A percentile compares a stretch with the other conserved stretches of the same genome.
phyloP scores from a whole-genome alignment of 805 yeast species.

The Pichia deserticola region DNA sequence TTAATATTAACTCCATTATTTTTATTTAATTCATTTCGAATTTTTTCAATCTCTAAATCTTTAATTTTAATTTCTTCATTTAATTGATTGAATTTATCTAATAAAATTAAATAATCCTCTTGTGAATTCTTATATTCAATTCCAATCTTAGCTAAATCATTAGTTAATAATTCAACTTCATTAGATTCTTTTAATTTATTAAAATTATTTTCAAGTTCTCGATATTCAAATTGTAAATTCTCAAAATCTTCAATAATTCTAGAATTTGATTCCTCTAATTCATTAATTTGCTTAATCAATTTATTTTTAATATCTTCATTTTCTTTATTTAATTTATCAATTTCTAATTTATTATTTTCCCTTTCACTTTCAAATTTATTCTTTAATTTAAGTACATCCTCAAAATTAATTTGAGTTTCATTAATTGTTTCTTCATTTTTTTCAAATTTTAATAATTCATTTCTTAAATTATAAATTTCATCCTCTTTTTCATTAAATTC shows the following conservation, averaged over 20 bases:
- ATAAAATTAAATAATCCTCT: constrained; percentile 19
- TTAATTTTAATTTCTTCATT: constrained; percentile 11
- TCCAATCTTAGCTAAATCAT: constrained; percentile 34
- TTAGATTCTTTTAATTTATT: constrained; percentile 8
- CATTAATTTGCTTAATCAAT: constrained; percentile 28
- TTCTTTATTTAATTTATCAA: constrained; percentile 15
- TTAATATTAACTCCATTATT: not conserved
- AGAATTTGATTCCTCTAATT: constrained; percentile 30
- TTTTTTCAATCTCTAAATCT: constrained; percentile 4
- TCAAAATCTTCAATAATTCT: constrained; percentile 32
- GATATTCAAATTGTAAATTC: constrained; percentile 19
- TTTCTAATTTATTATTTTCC: constrained; percentile 6
- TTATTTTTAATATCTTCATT: constrained; percentile 26
- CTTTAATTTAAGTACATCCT: constrained; percentile 4
- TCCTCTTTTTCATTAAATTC: not conserved
- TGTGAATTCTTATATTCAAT: constrained; percentile 27
- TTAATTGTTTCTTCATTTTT: not conserved
- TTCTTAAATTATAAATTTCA: constrained; percentile 1
- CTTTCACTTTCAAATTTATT: constrained; percentile 7
- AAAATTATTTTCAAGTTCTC: constrained; percentile 6
- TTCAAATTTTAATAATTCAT: not conserved
- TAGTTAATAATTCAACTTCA: constrained; percentile 25
- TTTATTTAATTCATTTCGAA: not conserved
- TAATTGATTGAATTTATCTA: constrained; percentile 10
- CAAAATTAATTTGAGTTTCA: not conserved